Evolutionary conservation across 306 rosid species (phyloP).

Genomic region (Astragalus membranaceus): DNA sequence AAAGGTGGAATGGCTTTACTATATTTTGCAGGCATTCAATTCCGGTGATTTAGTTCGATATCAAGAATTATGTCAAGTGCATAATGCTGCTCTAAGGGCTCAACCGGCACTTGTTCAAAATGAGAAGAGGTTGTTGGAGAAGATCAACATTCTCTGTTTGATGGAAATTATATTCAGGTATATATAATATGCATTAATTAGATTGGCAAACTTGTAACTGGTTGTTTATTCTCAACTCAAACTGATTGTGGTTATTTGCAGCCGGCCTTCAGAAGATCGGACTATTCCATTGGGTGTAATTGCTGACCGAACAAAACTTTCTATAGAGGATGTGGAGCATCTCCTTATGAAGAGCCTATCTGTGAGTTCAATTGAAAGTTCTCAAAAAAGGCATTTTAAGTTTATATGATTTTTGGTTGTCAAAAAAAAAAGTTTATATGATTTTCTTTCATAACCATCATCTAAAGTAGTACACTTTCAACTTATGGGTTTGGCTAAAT

Average conservation of each 20-base stretch:
- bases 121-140: slow-evolving; percentile 83
- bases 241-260: slow-evolving; percentile 36
- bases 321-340: slow-evolving; percentile 94
- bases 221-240: neutral
- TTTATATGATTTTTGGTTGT: neutral
- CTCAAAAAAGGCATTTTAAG: neutral
- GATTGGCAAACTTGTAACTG: neutral
- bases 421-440: neutral
- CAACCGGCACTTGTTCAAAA: slow-evolving; percentile 94
- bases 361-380: slow-evolving; percentile 47
- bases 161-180: slow-evolving; percentile 99
- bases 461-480: neutral
- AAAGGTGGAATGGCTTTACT: slow-evolving; percentile 99
- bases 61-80: slow-evolving; percentile 89
- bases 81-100: slow-evolving; percentile 81
- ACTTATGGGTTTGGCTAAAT: neutral
- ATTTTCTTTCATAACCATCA: slow-evolving; percentile 7
- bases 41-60: slow-evolving; percentile 85
- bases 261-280: slow-evolving; percentile 95
- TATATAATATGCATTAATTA: neutral
- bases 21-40: slow-evolving; percentile 92
- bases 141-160: slow-evolving; percentile 95
- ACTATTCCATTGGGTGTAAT: slow-evolving; percentile 88
- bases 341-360: slow-evolving; percentile 97
- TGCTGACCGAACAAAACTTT: slow-evolving; percentile 92